Evolutionary conservation across 139 green algal genomes (phyloP), one percentile per base, ranked within the genome.

Genomic region (Closterium sp.): DNA sequence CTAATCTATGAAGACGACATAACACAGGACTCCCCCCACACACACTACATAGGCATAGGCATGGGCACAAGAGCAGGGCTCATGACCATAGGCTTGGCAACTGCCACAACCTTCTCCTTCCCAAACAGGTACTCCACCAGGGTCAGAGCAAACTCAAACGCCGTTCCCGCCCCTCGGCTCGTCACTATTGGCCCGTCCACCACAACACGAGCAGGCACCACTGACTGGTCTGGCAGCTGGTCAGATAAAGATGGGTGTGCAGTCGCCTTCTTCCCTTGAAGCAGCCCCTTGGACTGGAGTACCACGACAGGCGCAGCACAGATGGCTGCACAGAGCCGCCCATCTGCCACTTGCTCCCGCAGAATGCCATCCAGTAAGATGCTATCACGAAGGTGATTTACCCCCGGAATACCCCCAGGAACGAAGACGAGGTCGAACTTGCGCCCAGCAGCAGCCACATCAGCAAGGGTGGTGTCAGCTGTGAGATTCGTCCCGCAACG

Each of bases 91-190:
- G 98, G 98, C 16, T 91, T 95, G 2, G 97, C 98, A 55, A 99
- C 97, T 84, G 97, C 95, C 32, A 93, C 69, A 92, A 94, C 94
- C 95, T 98, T 98, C 32, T 98, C 97, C 33, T 95, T 88, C 1
- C 97, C 97, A 91, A 96, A 99, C 87, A 99, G 93, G 89, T 96
- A 89, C 95, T 97, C 95, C 23, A 99, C 98, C 4, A 99, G 95
- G 1, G 90, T 88, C 85, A 99, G 95, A 3, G 97, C 96, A 96
- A 99, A 99, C 93, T 99, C 98, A 89, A 99, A 97, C 0, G 98
- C 95, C 0, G 98, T 99, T 0, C 97, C 97, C 2, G 98, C 97
- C 5, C 97, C 97, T 21, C 96, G 93, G 88, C 94, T 97, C 69
- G 98, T 99, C 33, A 96, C 96, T 0, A 99, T 89, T 19, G 92